Evolutionary conservation across 306 rosid species (phyloP).

Genomic region (Coriaria nepalensis): DNA sequence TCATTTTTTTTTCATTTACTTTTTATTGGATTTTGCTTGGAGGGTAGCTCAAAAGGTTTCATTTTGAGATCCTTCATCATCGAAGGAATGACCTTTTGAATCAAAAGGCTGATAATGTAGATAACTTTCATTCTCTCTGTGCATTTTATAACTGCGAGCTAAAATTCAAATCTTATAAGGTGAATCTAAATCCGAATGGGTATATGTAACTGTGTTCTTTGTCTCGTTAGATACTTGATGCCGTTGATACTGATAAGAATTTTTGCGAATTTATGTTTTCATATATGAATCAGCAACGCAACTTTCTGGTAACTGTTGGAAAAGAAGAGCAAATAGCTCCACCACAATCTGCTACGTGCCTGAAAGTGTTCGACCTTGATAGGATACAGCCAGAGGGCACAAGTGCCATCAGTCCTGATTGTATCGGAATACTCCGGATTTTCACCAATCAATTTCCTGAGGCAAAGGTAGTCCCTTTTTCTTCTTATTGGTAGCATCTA

Average conservation of each 20-base stretch:
- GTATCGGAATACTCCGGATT: constrained; percentile 88
- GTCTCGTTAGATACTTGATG: too few species aligned
- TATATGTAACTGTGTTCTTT: too few species aligned
- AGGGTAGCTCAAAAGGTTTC: too few species aligned
- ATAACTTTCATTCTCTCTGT: too few species aligned
- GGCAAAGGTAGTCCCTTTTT: constrained; percentile 48
- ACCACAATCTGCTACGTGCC: constrained; percentile 63
- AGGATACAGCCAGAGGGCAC: constrained; percentile 81
- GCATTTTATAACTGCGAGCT: too few species aligned
- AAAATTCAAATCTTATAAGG: too few species aligned
- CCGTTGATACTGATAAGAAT: too few species aligned
- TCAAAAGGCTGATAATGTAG: too few species aligned
- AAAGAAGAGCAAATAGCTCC: constrained; percentile 73
- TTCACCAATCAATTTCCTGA: constrained; percentile 89
- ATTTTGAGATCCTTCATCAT: too few species aligned
- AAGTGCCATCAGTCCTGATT: constrained; percentile 67
- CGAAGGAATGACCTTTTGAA: too few species aligned
- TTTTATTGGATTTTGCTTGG: too few species aligned
- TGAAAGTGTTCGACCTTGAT: constrained; percentile 91
- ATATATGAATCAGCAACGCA: constrained; percentile 60
- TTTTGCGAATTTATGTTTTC: background rate
- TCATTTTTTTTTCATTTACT: background rate
- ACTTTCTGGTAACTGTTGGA: constrained; percentile 70
- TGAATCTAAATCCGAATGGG: too few species aligned
- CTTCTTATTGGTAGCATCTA: constrained; percentile 1